Evolutionary conservation across 805 yeast genomes (phyloP), one percentile per base, ranked within the genome.

Genomic region (Candida pseudofarinosa): DNA sequence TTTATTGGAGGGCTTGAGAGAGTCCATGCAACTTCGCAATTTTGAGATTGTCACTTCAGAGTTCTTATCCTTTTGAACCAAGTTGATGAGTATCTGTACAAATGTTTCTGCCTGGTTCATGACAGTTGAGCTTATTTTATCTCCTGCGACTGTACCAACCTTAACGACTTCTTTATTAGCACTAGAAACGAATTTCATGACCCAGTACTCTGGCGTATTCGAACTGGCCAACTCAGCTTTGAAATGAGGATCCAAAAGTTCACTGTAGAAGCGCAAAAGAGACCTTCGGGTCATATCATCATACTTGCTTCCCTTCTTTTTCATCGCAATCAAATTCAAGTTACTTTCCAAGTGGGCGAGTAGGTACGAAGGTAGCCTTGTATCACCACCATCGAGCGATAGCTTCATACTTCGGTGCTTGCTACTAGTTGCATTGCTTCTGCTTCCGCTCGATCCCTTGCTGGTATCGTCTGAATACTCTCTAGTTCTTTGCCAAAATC

Each of bases 231-330:
- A 51, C 23, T 68, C 72, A 7, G 48, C 49, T 30, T 63, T 67
- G 50, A 66, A 64, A 19, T 51, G 60, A 3, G 83, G 79, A 39
- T 73, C 76, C 31, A 82, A 62, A 20, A 80, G 51, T 36, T 80
- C 83, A 43, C 80, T 81, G 57, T 85, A 84, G 44, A 83, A 72
- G 19, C 85, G 75, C 19, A 85, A 59, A 37, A 83, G 67, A 39
- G 82, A 74, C 30, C 85, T 65, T 46, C 85, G 68, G 10, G 83
- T 72, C 43, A 73, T 61, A 4, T 74, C 79, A 40, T 76, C 79
- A 33, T 65, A 54, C 19, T 56, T 42, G 7, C 58, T 45, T 13
- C 54, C 60, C 32, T 52, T 56, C 43, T 65, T 58, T 19, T 72
- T 69, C 64, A 79, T 64, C 17, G 83, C 78, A 1, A 81, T 67